Evolutionary conservation across 2,329 filamentous ascomycete species (phyloP).

Genomic region (Cordyceps farinosa): DNA sequence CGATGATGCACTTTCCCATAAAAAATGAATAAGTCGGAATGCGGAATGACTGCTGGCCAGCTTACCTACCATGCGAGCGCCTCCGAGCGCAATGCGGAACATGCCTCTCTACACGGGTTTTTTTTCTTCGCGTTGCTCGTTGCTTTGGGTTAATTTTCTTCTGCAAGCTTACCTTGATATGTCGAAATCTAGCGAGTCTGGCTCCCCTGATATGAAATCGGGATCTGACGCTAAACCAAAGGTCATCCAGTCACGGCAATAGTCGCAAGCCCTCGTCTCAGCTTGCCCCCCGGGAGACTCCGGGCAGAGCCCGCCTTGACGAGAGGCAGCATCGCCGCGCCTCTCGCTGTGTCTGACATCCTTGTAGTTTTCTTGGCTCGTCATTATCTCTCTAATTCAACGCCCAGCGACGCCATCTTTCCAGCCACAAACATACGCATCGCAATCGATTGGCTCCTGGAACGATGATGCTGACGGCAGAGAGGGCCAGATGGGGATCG

Average conservation of each 20-base stretch:
- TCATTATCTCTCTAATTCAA: background rate
- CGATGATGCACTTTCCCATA: background rate
- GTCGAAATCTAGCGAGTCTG: background rate
- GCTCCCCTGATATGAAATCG: conserved; percentile 2
- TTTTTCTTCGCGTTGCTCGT: background rate
- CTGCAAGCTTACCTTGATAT: background rate
- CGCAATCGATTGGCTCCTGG: conserved; percentile 5
- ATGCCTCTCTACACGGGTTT: no score
- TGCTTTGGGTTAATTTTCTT: background rate
- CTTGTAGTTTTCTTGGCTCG: background rate
- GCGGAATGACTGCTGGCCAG: background rate
- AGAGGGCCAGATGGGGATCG: background rate
- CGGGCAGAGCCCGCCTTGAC: background rate
- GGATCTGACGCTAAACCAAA: background rate
- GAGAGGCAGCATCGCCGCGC: background rate
- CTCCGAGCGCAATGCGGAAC: background rate
- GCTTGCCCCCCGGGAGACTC: background rate
- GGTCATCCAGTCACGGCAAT: background rate
- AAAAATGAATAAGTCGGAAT: background rate
- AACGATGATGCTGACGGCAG: background rate
- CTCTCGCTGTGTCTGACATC: background rate
- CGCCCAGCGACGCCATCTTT: background rate
- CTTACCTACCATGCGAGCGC: background rate
- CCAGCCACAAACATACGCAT: conserved; percentile 6
- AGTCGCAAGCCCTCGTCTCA: conserved; percentile 2